Conservation (phyloP, 805 yeast genomes). For the Priceomyces medius region DNA sequence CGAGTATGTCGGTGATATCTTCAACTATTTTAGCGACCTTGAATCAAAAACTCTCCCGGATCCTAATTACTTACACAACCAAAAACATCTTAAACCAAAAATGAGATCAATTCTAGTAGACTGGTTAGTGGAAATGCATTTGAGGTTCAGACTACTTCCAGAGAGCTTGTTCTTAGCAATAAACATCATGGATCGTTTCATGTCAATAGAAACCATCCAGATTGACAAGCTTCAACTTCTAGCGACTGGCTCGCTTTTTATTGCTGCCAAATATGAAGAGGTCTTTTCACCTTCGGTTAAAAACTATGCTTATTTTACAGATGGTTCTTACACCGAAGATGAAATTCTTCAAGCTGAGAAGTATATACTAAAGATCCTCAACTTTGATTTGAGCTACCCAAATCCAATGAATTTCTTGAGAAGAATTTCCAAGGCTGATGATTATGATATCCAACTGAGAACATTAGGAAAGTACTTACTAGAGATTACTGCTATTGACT, state of each 20-base stretch:
- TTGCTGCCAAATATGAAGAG: constrained; percentile 93
- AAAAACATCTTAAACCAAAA: constrained; percentile 68
- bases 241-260: constrained; percentile 81
- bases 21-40: constrained; percentile 69
- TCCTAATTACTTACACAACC: constrained; percentile 62
- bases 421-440: constrained; percentile 87
- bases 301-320: constrained; percentile 85
- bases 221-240: constrained; percentile 79
- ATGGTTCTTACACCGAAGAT: constrained; percentile 77
- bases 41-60: constrained; percentile 75
- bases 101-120: constrained; percentile 88
- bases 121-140: constrained; percentile 90
- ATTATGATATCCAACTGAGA: constrained; percentile 79
- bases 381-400: constrained; percentile 78
- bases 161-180: constrained; percentile 83
- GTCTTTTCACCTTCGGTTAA: constrained; percentile 83
- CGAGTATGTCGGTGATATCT: constrained; percentile 87
- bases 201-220: constrained; percentile 70
- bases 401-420: constrained; percentile 88
- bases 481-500: constrained; percentile 75
- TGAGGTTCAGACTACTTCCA: constrained; percentile 76
- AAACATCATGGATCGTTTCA: constrained; percentile 83
- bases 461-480: constrained; percentile 81
- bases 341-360: constrained; percentile 84
- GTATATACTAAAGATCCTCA: constrained; percentile 66